phyloP scores from a whole-genome alignment of 1,284 basidiomycete species.

The Tranzscheliella williamsii region DNA sequence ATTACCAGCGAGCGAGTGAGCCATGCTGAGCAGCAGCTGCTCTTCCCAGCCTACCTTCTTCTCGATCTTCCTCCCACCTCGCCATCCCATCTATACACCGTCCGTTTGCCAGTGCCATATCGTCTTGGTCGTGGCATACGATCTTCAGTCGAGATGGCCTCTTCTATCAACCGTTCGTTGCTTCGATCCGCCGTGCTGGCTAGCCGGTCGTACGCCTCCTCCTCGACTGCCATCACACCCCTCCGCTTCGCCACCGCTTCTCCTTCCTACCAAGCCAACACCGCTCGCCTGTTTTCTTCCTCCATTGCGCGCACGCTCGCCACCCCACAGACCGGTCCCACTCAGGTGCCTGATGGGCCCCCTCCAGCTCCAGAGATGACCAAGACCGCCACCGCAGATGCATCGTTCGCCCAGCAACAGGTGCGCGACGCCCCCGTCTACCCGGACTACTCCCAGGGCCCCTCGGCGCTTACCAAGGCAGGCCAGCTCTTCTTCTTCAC shows the following conservation, averaged over 20 bases:
- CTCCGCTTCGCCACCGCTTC: constrained; percentile 25
- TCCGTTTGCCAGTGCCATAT: no score
- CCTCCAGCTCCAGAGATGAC: constrained; percentile 24
- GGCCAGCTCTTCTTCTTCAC: constrained; percentile 98
- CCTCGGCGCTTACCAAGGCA: constrained; percentile 76
- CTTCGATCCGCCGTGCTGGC: constrained; percentile 33
- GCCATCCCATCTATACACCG: no score
- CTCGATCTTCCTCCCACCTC: no score
- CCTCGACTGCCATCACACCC: constrained; percentile 22
- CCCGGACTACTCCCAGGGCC: constrained; percentile 68
- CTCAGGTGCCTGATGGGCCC: constrained; percentile 9
- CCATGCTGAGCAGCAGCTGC: no score
- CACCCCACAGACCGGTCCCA: constrained; percentile 36
- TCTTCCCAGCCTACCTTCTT: no score
- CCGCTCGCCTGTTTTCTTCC: constrained; percentile 30
- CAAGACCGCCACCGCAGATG: constrained; percentile 31
- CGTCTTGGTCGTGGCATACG: no score
- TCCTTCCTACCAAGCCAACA: constrained; percentile 20
- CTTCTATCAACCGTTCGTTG: constrained; percentile 38
- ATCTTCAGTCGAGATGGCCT: constrained; percentile 17
- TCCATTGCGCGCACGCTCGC: constrained; percentile 33
- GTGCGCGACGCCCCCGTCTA: constrained; percentile 20
- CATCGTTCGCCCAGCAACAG: constrained; percentile 19
- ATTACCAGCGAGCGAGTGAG: no score
- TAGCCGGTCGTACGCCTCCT: constrained; percentile 28